Evolutionary conservation across 495 filamentous ascomycete genomes (phyloP), one percentile per base, ranked within the genome.

Genomic region (Annulohypoxylon moriforme): DNA sequence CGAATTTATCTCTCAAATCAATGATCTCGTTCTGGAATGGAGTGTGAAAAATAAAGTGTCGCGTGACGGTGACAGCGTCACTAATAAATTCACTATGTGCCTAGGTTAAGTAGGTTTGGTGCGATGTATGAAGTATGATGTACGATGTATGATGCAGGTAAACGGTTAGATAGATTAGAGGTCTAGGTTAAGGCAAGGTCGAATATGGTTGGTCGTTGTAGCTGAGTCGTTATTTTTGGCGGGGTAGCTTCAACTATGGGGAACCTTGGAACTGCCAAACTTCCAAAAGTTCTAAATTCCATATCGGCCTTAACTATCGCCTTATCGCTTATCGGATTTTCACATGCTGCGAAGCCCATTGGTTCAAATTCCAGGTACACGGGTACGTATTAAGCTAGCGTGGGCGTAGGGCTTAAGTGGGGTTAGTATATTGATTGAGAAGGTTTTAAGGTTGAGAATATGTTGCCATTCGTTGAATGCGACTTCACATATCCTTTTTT

Each of bases 401-500:
- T 68, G 57, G 34, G 34, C 56, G 64, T 68, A 68, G 24, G 64
- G 64, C 64, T 67, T 60, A 67, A 59, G 55, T 67, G 62, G 62
- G 16, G 62, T 65, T 34, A 57, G 20, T 7, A 6, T 52, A 18
- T 18, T 18, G 40, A 44, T 8, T 20, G n/a, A 29, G 20, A 55
- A 34, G 50, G 29, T 53, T 33, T 50, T 27, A 31, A 33, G 25
- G 14, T 31, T 18, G 27, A 33, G 9, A 53, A 33, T 18, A 27
- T 14, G 24, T 11, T 29, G 47, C 24, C 22, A 55, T 55, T 55
- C 9, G 50, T 29, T 34, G 14, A 53, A 31, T 53, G 5, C 18
- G 7, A 50, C 46, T 11, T 50, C 20, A 27, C 46, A 20, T 16
- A 22, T 27, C 46, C 13, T 25, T 24, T 11, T 13, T 25, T 14